These are phyloP conservation scores for Spergularia bocconei DNA, from an alignment of 148 eudicot species.

Conservation along the genomic window DNA sequence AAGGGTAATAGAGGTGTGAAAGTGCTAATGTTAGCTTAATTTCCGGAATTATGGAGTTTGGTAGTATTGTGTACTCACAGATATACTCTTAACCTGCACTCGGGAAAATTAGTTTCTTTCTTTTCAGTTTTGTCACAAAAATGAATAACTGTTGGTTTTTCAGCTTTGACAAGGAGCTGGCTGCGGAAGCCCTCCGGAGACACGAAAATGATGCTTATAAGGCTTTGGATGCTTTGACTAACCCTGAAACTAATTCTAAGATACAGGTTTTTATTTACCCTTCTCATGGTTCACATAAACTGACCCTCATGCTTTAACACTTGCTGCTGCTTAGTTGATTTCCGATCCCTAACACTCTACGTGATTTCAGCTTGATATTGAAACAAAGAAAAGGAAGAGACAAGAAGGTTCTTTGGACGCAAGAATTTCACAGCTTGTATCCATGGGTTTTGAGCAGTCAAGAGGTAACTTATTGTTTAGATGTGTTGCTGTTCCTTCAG, in stretches of 20 bases:
- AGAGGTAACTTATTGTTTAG: slow-evolving; percentile 40
- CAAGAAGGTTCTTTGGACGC: slow-evolving; percentile 34
- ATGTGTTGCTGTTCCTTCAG: background rate
- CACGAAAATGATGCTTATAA: slow-evolving; percentile 80
- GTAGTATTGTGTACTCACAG: background rate
- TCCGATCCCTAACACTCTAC: slow-evolving; percentile 3
- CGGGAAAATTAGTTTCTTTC: background rate
- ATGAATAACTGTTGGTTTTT: slow-evolving; percentile 4
- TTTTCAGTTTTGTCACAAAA: slow-evolving; percentile 8
- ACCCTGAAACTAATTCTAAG: slow-evolving; percentile 62
- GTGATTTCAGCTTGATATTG: slow-evolving; percentile 58
- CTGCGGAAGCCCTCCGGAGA: slow-evolving; percentile 87
- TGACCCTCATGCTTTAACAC: background rate
- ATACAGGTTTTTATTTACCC: slow-evolving; percentile 51
- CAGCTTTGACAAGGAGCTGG: slow-evolving; percentile 80
- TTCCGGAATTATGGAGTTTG: background rate
- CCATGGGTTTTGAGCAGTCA: slow-evolving; percentile 70
- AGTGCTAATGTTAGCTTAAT: background rate
- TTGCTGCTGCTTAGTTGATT: slow-evolving; percentile 1
- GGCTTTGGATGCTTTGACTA: slow-evolving; percentile 87
- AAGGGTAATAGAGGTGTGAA: background rate
- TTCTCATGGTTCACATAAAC: slow-evolving; percentile 8
- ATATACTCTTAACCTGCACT: background rate
- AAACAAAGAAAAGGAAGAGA: slow-evolving; percentile 69
- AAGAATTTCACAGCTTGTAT: slow-evolving; percentile 43